phyloP scores from a whole-genome alignment of 495 filamentous ascomycete species.

The Chaetomium fimeti region DNA sequence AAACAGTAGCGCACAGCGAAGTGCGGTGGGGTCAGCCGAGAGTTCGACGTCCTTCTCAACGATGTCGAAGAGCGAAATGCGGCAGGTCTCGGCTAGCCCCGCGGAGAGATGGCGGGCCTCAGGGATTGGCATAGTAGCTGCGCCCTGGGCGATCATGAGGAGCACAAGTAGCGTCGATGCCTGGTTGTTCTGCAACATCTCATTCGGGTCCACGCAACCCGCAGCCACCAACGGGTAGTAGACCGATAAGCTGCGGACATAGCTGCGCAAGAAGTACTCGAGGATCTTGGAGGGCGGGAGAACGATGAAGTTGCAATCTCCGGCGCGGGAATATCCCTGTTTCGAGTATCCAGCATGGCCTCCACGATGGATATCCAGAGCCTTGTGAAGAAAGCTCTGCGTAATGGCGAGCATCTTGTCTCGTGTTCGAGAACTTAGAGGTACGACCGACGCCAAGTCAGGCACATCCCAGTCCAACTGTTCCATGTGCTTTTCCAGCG shows the following conservation, averaged over 20 bases:
- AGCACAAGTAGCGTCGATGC: conserved; percentile 58
- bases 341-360: conserved; percentile 36
- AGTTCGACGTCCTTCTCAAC: conserved; percentile 65
- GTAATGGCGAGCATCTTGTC: conserved; percentile 64
- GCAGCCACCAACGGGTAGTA: conserved; percentile 57
- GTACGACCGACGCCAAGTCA: conserved; percentile 49
- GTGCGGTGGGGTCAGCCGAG: conserved; percentile 55
- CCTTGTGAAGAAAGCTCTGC: conserved; percentile 62
- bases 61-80: conserved; percentile 62
- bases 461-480: conserved; percentile 36
- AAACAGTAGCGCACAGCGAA: conserved; percentile 61
- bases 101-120: conserved; percentile 60
- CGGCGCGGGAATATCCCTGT: conserved; percentile 39
- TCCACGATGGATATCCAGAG: conserved; percentile 57
- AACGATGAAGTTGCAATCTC: conserved; percentile 54
- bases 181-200: conserved; percentile 58
- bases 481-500: conserved; percentile 43
- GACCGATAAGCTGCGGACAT: conserved; percentile 56
- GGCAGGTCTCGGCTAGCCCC: conserved; percentile 63
- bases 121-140: conserved; percentile 54
- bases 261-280: conserved; percentile 60
- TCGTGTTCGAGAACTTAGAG: conserved; percentile 51
- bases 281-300: conserved; percentile 59
- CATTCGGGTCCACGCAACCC: conserved; percentile 57
- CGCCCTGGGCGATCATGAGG: conserved; percentile 66